Evolutionary conservation across 1,284 basidiomycete genomes (phyloP).

Genomic region (Thecaphora thlaspeos): DNA sequence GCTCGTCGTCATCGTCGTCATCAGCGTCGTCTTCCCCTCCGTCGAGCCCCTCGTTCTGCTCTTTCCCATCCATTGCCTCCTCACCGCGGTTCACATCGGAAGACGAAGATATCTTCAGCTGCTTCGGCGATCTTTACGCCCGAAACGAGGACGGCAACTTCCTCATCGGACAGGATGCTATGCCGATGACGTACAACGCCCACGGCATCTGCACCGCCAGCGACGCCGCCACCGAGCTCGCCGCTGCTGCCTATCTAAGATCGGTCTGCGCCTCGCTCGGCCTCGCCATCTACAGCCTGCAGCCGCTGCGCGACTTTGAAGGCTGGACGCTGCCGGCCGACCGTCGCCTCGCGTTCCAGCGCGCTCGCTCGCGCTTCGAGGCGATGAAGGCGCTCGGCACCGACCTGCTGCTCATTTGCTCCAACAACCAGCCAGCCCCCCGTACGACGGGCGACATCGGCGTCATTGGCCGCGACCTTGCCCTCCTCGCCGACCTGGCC

Average conservation of each 20-base stretch:
- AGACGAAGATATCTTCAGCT: conserved; percentile 4
- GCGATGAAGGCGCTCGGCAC: conserved; percentile 46
- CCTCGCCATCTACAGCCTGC: conserved; percentile 55
- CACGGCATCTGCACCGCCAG: conserved; percentile 29
- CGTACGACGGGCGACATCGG: conserved; percentile 42
- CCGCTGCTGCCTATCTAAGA: conserved; percentile 51
- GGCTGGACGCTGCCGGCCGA: conserved; percentile 39
- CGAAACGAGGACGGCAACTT: conserved; percentile 63
- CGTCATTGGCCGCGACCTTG: conserved; percentile 46
- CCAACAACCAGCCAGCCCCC: conserved; percentile 43
- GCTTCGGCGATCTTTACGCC: conserved; percentile 59
- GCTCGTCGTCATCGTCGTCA: conserved; percentile 6
- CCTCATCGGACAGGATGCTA: conserved; percentile 59
- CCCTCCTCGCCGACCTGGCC: conserved; percentile 27
- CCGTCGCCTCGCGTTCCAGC: conserved; percentile 17
- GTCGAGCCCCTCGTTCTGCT: conserved; percentile 10
- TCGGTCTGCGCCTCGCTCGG: conserved; percentile 33
- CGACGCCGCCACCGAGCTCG: conserved; percentile 22
- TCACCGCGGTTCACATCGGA: background rate
- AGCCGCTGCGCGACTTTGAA: conserved; percentile 58
- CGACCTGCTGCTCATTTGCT: conserved; percentile 46
- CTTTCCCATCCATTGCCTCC: too few species aligned
- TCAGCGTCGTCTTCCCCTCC: conserved; percentile 6
- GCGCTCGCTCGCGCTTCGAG: conserved; percentile 34
- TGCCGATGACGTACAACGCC: conserved; percentile 40